phyloP scores from a whole-genome alignment of 129 eudicot species.

The Mikania micrantha region DNA sequence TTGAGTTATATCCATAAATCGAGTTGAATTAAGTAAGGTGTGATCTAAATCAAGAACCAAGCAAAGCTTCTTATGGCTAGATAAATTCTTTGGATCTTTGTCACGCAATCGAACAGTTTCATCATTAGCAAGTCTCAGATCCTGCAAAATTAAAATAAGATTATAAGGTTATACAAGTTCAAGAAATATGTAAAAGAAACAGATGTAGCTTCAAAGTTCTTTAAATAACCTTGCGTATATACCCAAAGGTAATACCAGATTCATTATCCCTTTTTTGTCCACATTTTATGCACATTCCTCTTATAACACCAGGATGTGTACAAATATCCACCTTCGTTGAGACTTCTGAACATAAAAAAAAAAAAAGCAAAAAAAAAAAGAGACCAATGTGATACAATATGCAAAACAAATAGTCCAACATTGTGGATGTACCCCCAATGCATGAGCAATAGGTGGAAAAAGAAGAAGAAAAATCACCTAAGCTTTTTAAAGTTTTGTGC shows the following conservation, averaged over 20 bases:
- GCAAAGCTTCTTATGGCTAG: slow-evolving; percentile 48
- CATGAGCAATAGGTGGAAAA: neutral
- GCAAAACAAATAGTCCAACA: neutral
- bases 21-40: slow-evolving; percentile 70
- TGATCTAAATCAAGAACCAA: slow-evolving; percentile 84
- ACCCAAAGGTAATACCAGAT: slow-evolving; percentile 59
- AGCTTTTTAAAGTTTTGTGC: slow-evolving; percentile 11
- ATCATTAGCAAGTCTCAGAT: slow-evolving; percentile 51
- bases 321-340: slow-evolving; percentile 36
- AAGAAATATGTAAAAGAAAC: neutral
- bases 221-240: slow-evolving; percentile 55
- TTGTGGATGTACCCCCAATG: neutral
- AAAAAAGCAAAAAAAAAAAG: neutral
- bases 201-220: neutral
- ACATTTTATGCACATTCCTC: slow-evolving; percentile 70
- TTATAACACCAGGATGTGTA: slow-evolving; percentile 60
- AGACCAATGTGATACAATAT: neutral
- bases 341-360: slow-evolving; percentile 34
- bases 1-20: slow-evolving; percentile 32
- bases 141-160: slow-evolving; percentile 28
- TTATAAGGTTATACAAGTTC: slow-evolving; percentile 5
- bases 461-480: slow-evolving; percentile 24
- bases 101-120: slow-evolving; percentile 54
- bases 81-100: slow-evolving; percentile 45
- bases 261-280: slow-evolving; percentile 57